Conservation (phyloP, 176 grass and related monocot species). For the Oryza brachyantha region DNA sequence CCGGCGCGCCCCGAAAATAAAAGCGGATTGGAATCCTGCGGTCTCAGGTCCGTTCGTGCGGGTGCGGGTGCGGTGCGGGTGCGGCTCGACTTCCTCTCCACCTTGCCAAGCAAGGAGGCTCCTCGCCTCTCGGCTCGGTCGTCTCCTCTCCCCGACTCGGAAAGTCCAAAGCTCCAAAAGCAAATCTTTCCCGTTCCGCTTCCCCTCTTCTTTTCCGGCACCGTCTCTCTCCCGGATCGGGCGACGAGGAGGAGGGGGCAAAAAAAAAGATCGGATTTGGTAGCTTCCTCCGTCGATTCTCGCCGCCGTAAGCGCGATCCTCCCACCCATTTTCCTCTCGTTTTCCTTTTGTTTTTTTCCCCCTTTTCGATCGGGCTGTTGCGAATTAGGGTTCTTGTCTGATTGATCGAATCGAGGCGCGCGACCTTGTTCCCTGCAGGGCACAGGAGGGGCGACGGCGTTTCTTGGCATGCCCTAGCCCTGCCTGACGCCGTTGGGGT, state of each 20-base stretch:
- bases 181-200: too few relatives aligned
- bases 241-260: too few relatives aligned
- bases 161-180: not conserved
- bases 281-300: not conserved
- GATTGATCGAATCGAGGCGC: not conserved
- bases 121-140: not conserved
- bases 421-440: conserved; percentile 22
- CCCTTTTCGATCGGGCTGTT: not conserved
- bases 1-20: not conserved
- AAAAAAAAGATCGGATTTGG: too few relatives aligned
- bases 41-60: not conserved
- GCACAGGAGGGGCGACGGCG: not conserved
- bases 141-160: not conserved
- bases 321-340: conserved; percentile 13
- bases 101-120: too few relatives aligned
- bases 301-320: conserved; percentile 4
- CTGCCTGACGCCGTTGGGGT: not conserved
- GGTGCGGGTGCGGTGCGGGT: too few relatives aligned
- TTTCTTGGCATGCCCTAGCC: conserved; percentile 5
- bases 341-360: not conserved
- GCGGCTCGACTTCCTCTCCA: not conserved
- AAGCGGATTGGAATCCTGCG: not conserved
- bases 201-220: too few relatives aligned
- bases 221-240: not conserved
- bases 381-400: conserved; percentile 24